Evolutionary conservation across 2,329 filamentous ascomycete genomes (phyloP).

Genomic region (Coniochaeta hoffmannii): DNA sequence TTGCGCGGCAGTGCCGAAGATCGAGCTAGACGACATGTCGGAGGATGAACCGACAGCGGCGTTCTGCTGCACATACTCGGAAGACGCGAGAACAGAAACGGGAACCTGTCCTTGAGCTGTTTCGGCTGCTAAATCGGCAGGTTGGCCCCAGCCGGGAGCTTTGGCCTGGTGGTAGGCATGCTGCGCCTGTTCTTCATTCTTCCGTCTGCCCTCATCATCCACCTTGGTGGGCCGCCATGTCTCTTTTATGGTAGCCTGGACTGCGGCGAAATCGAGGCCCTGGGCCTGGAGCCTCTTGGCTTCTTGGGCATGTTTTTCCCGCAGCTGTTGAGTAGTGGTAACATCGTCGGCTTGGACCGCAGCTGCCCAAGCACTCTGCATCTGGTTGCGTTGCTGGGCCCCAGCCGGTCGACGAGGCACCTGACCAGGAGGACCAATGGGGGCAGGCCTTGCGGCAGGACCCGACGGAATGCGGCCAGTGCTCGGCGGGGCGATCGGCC

Average conservation of each 20-base stretch:
- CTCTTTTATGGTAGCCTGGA: conserved; percentile 42
- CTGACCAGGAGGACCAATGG: conserved; percentile 23
- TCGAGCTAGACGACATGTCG: conserved; percentile 10
- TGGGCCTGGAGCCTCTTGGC: conserved; percentile 36
- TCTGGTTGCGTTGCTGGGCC: background rate
- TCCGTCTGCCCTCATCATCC: conserved; percentile 26
- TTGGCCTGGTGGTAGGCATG: background rate
- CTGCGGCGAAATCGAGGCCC: conserved; percentile 34
- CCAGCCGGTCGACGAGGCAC: conserved; percentile 1
- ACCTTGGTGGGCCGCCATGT: conserved; percentile 41
- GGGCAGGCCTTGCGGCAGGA: conserved; percentile 15
- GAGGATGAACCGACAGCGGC: background rate
- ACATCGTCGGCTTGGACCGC: conserved; percentile 32
- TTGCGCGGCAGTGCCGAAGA: conserved; percentile 23
- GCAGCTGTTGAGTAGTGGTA: conserved; percentile 29
- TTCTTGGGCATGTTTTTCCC: conserved; percentile 33
- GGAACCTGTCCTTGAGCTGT: background rate
- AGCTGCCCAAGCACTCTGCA: conserved; percentile 12
- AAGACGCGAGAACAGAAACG: background rate
- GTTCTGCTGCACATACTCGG: conserved; percentile 10
- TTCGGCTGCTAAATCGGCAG: background rate
- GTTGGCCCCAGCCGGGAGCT: background rate
- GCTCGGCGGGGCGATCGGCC: conserved; percentile 33
- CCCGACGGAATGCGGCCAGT: conserved; percentile 4
- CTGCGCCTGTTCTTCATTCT: conserved; percentile 13